Evolutionary conservation across 805 yeast genomes (phyloP), one percentile per base, ranked within the genome.

Genomic region (Zygosaccharomyces kombuchaensis): DNA sequence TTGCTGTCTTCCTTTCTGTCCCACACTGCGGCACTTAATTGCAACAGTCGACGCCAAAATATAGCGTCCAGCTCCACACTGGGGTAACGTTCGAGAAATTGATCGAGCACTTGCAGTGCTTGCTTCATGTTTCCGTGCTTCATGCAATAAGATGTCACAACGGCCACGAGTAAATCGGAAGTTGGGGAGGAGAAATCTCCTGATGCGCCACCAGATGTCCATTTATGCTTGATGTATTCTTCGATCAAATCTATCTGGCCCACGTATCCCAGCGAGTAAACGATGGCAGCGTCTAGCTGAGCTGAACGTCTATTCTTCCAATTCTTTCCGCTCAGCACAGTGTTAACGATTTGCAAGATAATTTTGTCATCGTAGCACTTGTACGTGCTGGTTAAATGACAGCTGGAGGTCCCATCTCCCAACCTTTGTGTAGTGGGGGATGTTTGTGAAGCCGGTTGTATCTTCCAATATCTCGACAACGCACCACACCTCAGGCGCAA

Each of bases 401-500:
- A 40, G 13, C 13, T 13, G 6, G 25, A 19, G 16, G 44, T 40
- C 22, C 17, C 43, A 6, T 47, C 37, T 17, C 52, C 52, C 14
- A 47, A 35, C 16, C 36, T 36, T n/a, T 22, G 39, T 12, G 32
- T 12, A 4, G 31, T 36, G 22, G 40, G 29, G 12, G 26, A 27
- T 16, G 22, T 30, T 25, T 19, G 17, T 16, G 41, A 21, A 6
- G 26, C 26, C 9, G 34, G 39, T 22, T 25, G 26, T 13, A 47
- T 43, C 13, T 31, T 40, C 63, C 65, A 61, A 35, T 46, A 49
- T 14, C 45, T 46, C 14, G 53, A 46, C 36, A 54, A 38, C 4
- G 63, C 58, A 26, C 67, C 67, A 47, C 65, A 60, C n/a, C 57
- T 41, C 36, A 62, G 39, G 32, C 56, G 52, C 32, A 61, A 44